Evolutionary conservation across 2,329 filamentous ascomycete genomes (phyloP).

Genomic region (Falciphora oryzae): DNA sequence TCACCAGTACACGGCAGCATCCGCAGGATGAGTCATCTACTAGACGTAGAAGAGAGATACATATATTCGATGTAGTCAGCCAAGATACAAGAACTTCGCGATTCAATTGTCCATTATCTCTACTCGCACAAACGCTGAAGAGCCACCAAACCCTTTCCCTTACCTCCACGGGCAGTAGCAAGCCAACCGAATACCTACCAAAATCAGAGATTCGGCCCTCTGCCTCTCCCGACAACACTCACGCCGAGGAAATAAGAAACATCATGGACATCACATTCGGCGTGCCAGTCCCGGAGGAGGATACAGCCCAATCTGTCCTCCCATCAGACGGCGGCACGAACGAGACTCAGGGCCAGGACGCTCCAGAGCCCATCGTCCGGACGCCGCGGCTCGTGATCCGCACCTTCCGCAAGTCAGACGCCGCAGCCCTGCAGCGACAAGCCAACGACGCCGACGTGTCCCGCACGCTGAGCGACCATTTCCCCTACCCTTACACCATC

Average conservation of each 20-base stretch:
- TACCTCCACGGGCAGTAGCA: too few species aligned
- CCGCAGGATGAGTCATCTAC: background rate
- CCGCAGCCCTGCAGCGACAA: conserved; percentile 24
- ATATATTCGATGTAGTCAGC: background rate
- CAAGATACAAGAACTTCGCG: background rate
- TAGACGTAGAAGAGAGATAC: background rate
- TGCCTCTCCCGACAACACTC: background rate
- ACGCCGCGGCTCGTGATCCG: conserved; percentile 33
- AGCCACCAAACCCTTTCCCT: too few species aligned
- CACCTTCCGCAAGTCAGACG: conserved; percentile 33
- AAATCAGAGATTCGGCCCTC: background rate
- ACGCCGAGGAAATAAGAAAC: background rate
- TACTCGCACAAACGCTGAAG: too few species aligned
- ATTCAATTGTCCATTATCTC: background rate
- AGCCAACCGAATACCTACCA: too few species aligned
- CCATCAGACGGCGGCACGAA: conserved; percentile 8
- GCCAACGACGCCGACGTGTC: conserved; percentile 34
- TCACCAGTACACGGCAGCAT: background rate
- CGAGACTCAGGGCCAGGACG: background rate
- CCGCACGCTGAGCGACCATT: conserved; percentile 35
- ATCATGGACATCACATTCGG: conserved; percentile 7
- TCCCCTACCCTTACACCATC: conserved; percentile 40
- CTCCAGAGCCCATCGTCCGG: conserved; percentile 20
- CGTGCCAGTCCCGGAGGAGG: conserved; percentile 9
- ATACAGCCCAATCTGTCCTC: background rate